Conservation (phyloP, 176 grass and related monocot genomes). For the Sorghum bicolor region Sorghum_bicolor_NCBIv3 NC_012873.2:4763001-4763500, state of each 20-base stretch:
- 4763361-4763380: not conserved
- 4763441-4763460: not conserved
- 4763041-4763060: conserved; percentile 7
- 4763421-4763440: not conserved
- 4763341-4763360: not conserved
- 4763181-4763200: conserved; percentile 1
- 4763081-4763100: not conserved
- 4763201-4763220: not conserved
- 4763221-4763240: not conserved
- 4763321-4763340: conserved; percentile 12
- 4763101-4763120: not conserved
- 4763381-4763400: not conserved
- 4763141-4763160: not conserved
- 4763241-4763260: not conserved
- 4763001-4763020: not conserved
- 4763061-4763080: conserved; percentile 18
- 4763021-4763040: not conserved
- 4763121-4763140: not conserved
- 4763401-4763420: not conserved
- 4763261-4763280: conserved; percentile 17
- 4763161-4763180: not conserved
- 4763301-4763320: conserved; percentile 19
- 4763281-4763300: conserved; percentile 22
- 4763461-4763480: not conserved
- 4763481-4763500: not conserved